Conservation (phyloP, 192 early-diverging fungal species). For the Podila verticillata region DNA sequence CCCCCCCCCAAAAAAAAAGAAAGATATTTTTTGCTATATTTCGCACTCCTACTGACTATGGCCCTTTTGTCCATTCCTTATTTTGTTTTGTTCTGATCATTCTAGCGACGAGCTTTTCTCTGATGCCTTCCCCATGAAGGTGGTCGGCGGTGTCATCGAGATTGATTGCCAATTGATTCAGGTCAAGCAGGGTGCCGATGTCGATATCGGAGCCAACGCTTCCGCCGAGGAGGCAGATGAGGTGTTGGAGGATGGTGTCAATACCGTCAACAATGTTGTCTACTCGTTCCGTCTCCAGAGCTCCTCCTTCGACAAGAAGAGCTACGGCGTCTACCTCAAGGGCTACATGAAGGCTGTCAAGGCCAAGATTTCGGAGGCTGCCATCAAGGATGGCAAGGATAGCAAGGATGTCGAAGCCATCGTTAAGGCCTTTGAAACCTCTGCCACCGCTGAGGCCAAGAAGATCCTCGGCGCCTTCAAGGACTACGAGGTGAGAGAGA, state of each 20-base stretch:
- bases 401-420: constrained; percentile 64
- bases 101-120: constrained; percentile 83
- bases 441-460: constrained; percentile 68
- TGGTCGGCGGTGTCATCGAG: constrained; percentile 71
- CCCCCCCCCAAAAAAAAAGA: background rate
- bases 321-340: constrained; percentile 87
- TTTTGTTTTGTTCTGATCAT: constrained; percentile 1
- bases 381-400: constrained; percentile 59
- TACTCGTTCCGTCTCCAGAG: constrained; percentile 73
- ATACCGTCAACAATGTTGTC: constrained; percentile 83
- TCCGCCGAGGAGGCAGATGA: constrained; percentile 83
- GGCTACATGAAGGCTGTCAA: constrained; percentile 87
- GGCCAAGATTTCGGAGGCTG: constrained; percentile 42
- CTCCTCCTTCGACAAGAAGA: constrained; percentile 88
- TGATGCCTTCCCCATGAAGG: constrained; percentile 76
- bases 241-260: constrained; percentile 59
- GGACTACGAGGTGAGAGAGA: constrained; percentile 14
- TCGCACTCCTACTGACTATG: background rate
- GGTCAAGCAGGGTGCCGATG: constrained; percentile 64
- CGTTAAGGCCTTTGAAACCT: constrained; percentile 65
- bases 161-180: constrained; percentile 72
- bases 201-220: constrained; percentile 90
- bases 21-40: background rate
- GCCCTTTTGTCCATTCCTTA: background rate
- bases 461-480: constrained; percentile 81